Conservation (phyloP, 2,329 filamentous ascomycete species). For the Aspergillus spinulosporus region DNA sequence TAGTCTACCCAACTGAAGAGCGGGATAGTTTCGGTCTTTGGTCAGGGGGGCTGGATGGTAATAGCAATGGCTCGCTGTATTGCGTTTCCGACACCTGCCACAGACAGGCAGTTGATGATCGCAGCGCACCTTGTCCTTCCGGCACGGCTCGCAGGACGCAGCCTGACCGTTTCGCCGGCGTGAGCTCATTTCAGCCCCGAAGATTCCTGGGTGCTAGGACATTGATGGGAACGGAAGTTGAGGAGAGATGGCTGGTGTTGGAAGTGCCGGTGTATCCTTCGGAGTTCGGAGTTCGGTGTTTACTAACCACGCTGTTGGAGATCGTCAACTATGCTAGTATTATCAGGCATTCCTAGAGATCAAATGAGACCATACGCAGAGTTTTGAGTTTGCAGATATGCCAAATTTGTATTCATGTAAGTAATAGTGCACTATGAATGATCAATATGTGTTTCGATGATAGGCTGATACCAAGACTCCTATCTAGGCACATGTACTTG, state of each 20-base stretch:
- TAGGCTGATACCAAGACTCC: no score
- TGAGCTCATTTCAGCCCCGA: conserved; percentile 12
- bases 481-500: no score
- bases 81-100: conserved; percentile 29
- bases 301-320: neutral
- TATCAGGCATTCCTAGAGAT: no score
- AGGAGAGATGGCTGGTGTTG: neutral
- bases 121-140: conserved; percentile 35
- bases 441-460: no score
- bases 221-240: neutral
- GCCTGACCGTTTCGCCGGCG: conserved; percentile 34
- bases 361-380: no score
- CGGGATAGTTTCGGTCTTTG: neutral
- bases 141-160: conserved; percentile 36
- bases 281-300: conserved; percentile 2
- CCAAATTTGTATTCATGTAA: no score
- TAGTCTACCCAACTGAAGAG: neutral
- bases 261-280: neutral
- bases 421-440: no score
- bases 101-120: conserved; percentile 33
- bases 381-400: no score
- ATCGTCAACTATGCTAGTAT: no score
- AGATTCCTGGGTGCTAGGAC: neutral
- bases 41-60: conserved; percentile 38
- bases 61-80: conserved; percentile 25